These are phyloP conservation scores for Coemansia sp. DNA, from an alignment of 192 early-diverging fungal species.

Conservation along the genomic window DNA sequence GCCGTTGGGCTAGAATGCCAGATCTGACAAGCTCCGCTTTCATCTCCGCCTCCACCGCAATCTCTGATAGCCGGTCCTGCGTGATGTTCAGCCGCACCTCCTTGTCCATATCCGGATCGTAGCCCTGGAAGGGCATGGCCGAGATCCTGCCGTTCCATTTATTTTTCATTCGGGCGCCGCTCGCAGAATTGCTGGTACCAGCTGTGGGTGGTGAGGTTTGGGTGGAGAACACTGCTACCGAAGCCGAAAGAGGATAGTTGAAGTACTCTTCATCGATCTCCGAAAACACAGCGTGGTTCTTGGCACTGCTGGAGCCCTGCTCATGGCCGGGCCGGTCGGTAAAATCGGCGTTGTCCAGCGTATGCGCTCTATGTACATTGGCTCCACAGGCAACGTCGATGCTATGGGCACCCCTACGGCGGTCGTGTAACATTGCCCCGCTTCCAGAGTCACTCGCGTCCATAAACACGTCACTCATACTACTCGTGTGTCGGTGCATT, in stretches of 20 bases:
- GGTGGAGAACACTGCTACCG: constrained; percentile 3
- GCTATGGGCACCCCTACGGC: constrained; percentile 3
- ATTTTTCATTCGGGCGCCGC: constrained; percentile 9
- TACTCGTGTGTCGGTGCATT: constrained; percentile 28
- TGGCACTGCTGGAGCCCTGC: background rate
- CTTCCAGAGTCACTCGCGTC: background rate
- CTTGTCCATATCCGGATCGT: constrained; percentile 26
- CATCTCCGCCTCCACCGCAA: constrained; percentile 48
- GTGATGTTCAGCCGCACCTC: constrained; percentile 19
- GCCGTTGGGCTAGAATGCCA: constrained; percentile 35
- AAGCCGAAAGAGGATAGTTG: constrained; percentile 6
- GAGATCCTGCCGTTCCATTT: constrained; percentile 51
- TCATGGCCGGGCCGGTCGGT: background rate
- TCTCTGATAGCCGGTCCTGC: constrained; percentile 32
- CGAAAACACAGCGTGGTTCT: constrained; percentile 38
- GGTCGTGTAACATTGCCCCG: background rate
- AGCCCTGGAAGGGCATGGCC: constrained; percentile 46
- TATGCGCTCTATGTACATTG: constrained; percentile 28
- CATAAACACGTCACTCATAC: constrained; percentile 11
- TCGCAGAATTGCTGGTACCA: background rate
- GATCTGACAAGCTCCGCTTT: constrained; percentile 48
- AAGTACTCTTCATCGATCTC: constrained; percentile 23
- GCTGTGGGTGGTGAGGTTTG: background rate
- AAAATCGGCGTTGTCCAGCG: constrained; percentile 41
- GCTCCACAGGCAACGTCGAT: constrained; percentile 6